Conservation (phyloP, 2,329 filamentous ascomycete genomes). For the Alternaria atra region DNA sequence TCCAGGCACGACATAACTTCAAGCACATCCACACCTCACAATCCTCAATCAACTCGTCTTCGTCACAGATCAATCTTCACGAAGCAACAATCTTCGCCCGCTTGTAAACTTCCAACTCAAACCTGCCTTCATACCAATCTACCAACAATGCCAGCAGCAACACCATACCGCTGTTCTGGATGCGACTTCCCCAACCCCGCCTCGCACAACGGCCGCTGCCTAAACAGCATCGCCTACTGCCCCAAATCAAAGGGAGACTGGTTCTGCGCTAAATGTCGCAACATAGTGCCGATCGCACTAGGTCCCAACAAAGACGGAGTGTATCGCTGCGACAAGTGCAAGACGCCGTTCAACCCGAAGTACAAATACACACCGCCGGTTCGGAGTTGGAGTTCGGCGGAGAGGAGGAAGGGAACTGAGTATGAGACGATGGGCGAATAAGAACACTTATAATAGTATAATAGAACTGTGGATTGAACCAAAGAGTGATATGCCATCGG, state of each 20-base stretch:
- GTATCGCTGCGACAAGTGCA: not conserved
- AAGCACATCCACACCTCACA: not conserved
- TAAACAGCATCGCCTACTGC: slow-evolving; percentile 1
- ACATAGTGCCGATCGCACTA: slow-evolving; percentile 1
- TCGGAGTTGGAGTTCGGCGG: not conserved
- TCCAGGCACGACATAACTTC: not conserved
- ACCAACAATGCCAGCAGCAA: not conserved
- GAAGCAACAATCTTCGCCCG: not conserved
- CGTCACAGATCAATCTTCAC: too few species aligned
- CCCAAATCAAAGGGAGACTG: slow-evolving; percentile 4
- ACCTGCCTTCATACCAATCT: not conserved
- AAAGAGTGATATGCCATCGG: too few species aligned
- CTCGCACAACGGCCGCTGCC: not conserved
- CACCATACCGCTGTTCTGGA: not conserved
- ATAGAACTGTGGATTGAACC: too few species aligned
- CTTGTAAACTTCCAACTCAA: not conserved
- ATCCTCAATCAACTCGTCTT: not conserved
- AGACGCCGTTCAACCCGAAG: not conserved
- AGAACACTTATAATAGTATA: too few species aligned
- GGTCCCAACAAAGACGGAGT: not conserved
- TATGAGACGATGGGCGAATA: not conserved
- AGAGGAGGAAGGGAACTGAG: slow-evolving; percentile 1
- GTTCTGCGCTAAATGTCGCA: slow-evolving; percentile 3
- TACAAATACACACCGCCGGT: slow-evolving; percentile 4
- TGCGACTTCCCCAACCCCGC: slow-evolving; percentile 1